Conservation (phyloP, 305 asterid species). For the Solanum hybrid region DNA sequence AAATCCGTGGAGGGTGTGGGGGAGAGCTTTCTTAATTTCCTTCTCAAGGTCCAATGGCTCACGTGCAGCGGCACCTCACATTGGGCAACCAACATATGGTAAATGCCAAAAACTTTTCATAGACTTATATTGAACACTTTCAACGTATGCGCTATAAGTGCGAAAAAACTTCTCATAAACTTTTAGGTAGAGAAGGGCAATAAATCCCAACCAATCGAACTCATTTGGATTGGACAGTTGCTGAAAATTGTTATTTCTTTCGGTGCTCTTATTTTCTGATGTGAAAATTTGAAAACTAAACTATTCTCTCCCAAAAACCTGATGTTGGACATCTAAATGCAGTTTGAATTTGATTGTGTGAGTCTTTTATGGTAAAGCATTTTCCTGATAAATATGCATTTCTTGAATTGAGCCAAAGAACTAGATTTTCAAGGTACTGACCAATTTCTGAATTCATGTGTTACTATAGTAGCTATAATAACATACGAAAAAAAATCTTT, state of each 20-base stretch:
- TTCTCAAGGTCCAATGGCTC: background rate
- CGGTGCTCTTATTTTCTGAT: background rate
- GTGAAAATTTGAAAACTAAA: background rate
- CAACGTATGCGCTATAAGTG: background rate
- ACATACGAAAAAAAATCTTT: background rate
- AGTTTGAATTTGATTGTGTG: background rate
- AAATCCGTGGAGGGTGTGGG: background rate
- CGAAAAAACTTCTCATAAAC: background rate
- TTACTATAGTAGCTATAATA: background rate
- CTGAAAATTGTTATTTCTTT: background rate
- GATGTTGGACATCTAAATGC: background rate
- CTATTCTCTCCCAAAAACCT: background rate
- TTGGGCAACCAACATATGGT: background rate
- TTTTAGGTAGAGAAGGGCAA: background rate
- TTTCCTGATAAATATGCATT: background rate
- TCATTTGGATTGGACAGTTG: background rate
- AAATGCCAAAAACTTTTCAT: background rate
- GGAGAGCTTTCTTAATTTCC: background rate
- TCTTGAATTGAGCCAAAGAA: background rate
- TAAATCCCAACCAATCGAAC: background rate
- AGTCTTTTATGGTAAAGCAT: background rate
- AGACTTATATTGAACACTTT: background rate
- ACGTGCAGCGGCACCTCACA: background rate
- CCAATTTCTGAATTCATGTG: background rate
- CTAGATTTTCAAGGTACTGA: background rate